These are phyloP conservation scores for Poa pratensis DNA, from an alignment of 176 grass and related monocot species.

Conservation along the genomic window DNA sequence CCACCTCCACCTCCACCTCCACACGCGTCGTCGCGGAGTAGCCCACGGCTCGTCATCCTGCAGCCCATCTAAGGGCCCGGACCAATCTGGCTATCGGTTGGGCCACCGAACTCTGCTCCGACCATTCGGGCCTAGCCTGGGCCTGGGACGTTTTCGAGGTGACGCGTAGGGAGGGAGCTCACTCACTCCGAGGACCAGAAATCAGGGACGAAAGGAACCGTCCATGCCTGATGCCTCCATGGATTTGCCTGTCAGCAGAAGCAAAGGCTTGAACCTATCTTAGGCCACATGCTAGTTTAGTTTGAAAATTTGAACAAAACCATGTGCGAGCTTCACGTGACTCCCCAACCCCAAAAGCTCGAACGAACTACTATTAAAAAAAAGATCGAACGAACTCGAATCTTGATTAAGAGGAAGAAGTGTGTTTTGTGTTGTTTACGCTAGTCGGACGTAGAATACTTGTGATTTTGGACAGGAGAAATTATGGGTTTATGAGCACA, in stretches of 20 bases:
- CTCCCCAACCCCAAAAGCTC: conserved; percentile 27
- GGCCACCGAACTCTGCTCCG: not conserved
- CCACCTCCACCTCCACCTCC: not conserved
- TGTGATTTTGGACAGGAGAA: not conserved
- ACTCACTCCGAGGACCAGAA: too few species aligned
- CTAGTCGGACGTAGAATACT: not conserved
- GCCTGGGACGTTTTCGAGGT: too few species aligned
- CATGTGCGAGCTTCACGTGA: conserved; percentile 50
- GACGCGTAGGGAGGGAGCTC: too few species aligned
- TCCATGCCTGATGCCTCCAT: too few species aligned
- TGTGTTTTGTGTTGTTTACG: conserved; percentile 35
- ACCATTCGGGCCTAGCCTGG: not conserved
- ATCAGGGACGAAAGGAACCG: too few species aligned
- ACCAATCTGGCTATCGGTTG: too few species aligned
- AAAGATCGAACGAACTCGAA: not conserved
- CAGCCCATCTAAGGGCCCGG: not conserved
- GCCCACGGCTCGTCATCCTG: not conserved
- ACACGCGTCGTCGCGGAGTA: conserved; percentile 22
- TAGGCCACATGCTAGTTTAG: too few species aligned
- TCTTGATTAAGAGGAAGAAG: not conserved
- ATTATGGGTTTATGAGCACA: not conserved
- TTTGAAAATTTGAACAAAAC: not conserved
- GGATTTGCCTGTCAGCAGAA: too few species aligned
- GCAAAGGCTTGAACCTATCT: too few species aligned
- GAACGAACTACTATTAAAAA: too few species aligned